Base-by-base conservation (phyloP, 169 alveolate species). In the Theileria parva region DNA sequence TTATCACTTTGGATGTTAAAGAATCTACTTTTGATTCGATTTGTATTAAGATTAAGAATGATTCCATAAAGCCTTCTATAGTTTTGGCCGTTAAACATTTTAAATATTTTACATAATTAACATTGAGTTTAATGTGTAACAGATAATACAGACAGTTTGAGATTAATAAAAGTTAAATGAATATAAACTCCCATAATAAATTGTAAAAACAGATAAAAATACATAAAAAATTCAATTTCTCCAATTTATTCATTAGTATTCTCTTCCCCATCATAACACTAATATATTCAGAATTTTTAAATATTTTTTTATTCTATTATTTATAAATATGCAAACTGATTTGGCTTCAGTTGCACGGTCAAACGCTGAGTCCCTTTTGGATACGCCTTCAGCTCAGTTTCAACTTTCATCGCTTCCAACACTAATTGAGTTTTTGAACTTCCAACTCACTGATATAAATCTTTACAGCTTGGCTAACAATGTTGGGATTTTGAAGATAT, bases 381-480 rank as follows among this genome's bases (percentile, higher is more conserved):
- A 57, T 8, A 44, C 75, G 19, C 87, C 89, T 34, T n/a, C 89
- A 64, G 25, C 63, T 61, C 86, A 50, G 66, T 83, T 76, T 77
- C 48, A 53, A 63, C 50, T 72, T 60, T 60, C 77, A 37, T 48
- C 80, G 48, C 80, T 83, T 51, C 77, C 74, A 53, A 77, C 86
- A 79, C 76, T 83, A 15, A 74, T 72, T 28, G 89, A 37, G 48
- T 77, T 12, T 67, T 74, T 83, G 61, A 61, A 77, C 78, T 64
- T 53, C 66, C 89, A 83, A 69, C 67, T 83, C 81, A 48, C 59
- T 48, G 85, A 83, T 55, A 79, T 51, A 25, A 12, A 28, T 13
- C 21, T 57, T n/a, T 83, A 83, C 60, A 83, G 89, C 78, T 51
- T 83, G 27, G 50, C 60, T 8, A 83, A 83, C 81, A 83, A 83